Conservation (phyloP, 2,329 filamentous ascomycete species). For the Arthrobotrys musiformis region DNA sequence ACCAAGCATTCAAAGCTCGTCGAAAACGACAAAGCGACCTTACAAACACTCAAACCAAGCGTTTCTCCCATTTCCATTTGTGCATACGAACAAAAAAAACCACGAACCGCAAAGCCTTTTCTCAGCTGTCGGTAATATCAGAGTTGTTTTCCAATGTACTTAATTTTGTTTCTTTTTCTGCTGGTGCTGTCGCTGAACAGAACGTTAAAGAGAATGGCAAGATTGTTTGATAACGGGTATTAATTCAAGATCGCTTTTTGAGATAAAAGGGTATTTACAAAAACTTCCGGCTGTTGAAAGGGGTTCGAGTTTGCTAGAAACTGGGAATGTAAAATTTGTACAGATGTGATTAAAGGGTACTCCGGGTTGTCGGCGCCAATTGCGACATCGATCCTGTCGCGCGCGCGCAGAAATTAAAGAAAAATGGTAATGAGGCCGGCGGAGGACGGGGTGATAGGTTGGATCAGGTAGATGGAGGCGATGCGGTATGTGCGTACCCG, state of each 20-base stretch:
- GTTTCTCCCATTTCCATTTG: neutral
- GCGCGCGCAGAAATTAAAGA: neutral
- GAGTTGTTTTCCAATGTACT: no score
- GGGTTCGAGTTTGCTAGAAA: neutral
- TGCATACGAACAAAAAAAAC: neutral
- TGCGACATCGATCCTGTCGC: no score
- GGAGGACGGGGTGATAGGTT: neutral
- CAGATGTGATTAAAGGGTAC: no score
- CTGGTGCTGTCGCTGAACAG: no score
- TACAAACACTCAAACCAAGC: neutral
- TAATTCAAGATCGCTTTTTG: slow-evolving; percentile 4
- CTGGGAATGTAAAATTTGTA: neutral
- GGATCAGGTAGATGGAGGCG: neutral
- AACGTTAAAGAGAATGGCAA: no score
- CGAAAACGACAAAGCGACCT: neutral
- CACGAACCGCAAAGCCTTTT: neutral
- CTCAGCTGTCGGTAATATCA: no score
- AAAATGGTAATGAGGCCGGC: neutral
- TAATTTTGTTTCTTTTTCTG: no score
- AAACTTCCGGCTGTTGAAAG: no score
- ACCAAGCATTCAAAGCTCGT: slow-evolving; percentile 8
- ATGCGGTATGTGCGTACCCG: slow-evolving; percentile 6
- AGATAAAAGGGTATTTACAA: neutral
- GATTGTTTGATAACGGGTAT: no score
- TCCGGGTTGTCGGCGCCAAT: no score